Percentiles rank a stretch among this genome's conserved stretches.
Evolutionary conservation across 1,139 yeast genomes (phyloP).

Genomic region (Pichia sp.): DNA sequence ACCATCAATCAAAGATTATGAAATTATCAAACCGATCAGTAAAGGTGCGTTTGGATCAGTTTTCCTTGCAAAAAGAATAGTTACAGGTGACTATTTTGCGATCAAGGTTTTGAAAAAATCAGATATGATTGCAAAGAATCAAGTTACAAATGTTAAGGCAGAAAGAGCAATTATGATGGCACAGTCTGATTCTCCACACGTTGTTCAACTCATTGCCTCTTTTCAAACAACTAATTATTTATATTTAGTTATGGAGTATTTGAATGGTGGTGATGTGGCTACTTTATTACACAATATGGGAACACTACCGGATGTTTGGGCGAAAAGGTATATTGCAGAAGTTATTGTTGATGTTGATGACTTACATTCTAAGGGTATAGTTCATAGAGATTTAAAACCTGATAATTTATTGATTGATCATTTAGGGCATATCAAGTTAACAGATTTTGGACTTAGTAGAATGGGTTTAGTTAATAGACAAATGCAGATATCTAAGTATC

Average conservation of each 20-base stretch:
- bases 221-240: conserved; percentile 86
- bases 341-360: conserved; percentile 87
- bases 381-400: conserved; percentile 89
- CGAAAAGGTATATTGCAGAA: conserved; percentile 79
- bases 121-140: conserved; percentile 96
- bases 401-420: conserved; percentile 85
- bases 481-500: conserved; percentile 24
- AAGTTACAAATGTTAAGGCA: conserved; percentile 86
- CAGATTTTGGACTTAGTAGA: conserved; percentile 91
- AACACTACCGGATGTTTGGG: conserved; percentile 80
- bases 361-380: conserved; percentile 79
- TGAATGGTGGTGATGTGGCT: conserved; percentile 95
- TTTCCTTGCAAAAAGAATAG: conserved; percentile 69
- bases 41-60: conserved; percentile 98
- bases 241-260: conserved; percentile 91
- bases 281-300: conserved; percentile 77
- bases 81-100: conserved; percentile 94
- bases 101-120: conserved; percentile 89
- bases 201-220: conserved; percentile 81
- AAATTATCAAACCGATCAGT: conserved; percentile 84
- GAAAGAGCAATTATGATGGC: conserved; percentile 98
- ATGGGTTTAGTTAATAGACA: conserved; percentile 88
- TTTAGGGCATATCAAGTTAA: conserved; percentile 81
- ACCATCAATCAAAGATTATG: conserved; percentile 84
- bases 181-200: conserved; percentile 89